phyloP scores from a whole-genome alignment of 768 basidiomycete genomes.

The Filobasidium wieringae region DNA sequence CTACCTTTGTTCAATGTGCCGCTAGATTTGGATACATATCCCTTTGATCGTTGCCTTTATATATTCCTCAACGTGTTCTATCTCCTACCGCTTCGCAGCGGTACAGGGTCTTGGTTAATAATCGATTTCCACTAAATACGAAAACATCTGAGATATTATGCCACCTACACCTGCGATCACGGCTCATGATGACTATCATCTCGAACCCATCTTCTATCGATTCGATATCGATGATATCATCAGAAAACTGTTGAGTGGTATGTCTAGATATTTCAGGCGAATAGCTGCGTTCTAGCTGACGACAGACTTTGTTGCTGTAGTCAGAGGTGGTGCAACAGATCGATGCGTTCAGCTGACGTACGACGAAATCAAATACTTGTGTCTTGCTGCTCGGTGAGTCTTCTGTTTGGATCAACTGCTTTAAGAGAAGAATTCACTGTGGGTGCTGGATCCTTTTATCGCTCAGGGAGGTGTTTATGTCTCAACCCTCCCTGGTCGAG shows the following conservation, averaged over 20 bases:
- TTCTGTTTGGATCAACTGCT: background rate
- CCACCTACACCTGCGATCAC: background rate
- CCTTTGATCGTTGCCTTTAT: too few species aligned
- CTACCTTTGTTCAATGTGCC: too few species aligned
- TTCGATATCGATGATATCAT: background rate
- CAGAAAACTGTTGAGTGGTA: background rate
- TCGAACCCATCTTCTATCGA: background rate
- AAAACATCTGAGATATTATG: too few species aligned
- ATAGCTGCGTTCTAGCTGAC: background rate
- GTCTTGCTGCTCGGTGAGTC: background rate
- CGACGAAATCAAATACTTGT: conserved; percentile 1
- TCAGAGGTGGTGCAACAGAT: background rate
- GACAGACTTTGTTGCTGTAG: background rate
- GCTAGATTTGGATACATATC: too few species aligned
- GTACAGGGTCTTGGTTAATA: too few species aligned
- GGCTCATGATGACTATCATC: background rate
- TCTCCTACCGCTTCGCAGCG: too few species aligned
- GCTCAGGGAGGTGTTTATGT: background rate
- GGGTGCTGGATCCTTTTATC: too few species aligned
- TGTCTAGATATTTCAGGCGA: background rate
- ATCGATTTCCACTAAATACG: too few species aligned
- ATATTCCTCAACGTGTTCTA: too few species aligned
- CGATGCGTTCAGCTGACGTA: background rate
- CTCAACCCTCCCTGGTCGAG: background rate
- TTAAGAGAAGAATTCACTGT: too few species aligned